Conservation (phyloP, 2,329 filamentous ascomycete genomes). For the Cordyceps militaris region DNA sequence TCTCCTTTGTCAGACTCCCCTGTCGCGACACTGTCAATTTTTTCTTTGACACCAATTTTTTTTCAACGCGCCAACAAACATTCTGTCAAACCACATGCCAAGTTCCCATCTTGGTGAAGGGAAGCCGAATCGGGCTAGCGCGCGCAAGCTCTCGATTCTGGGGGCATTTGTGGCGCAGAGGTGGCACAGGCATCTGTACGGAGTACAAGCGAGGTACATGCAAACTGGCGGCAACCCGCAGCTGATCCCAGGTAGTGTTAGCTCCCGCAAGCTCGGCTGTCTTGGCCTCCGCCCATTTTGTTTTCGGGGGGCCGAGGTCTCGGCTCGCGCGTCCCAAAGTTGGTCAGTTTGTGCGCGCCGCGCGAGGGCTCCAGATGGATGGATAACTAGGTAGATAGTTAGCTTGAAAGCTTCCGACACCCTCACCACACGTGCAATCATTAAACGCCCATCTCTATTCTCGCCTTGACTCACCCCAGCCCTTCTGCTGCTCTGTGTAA, state of each 20-base stretch:
- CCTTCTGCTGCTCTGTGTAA: not conserved
- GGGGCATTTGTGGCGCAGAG: slow-evolving; percentile 5
- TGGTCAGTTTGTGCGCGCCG: too few relatives aligned
- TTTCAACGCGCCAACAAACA: too few relatives aligned
- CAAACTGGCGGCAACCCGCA: not conserved
- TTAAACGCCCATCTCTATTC: not conserved
- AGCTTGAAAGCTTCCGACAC: not conserved
- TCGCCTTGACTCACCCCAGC: not conserved
- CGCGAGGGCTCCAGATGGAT: too few relatives aligned
- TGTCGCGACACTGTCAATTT: too few relatives aligned
- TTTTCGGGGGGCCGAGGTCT: slow-evolving; percentile 11
- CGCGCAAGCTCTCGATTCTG: not conserved
- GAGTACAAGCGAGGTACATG: not conserved
- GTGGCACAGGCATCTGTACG: not conserved
- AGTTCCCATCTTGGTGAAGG: too few relatives aligned
- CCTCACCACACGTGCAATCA: not conserved
- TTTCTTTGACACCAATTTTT: too few relatives aligned
- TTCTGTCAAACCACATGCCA: too few relatives aligned
- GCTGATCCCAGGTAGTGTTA: not conserved
- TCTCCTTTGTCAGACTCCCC: too few relatives aligned
- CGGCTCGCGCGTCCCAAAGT: slow-evolving; percentile 12
- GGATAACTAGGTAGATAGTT: too few relatives aligned
- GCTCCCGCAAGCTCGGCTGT: slow-evolving; percentile 3
- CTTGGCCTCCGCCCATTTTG: not conserved
- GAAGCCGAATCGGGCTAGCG: not conserved